A percentile compares a stretch with the other conserved stretches of the same genome.
These are phyloP conservation scores for Malus asiatica DNA, from an alignment of 306 rosid species.

Conservation along the genomic window DNA sequence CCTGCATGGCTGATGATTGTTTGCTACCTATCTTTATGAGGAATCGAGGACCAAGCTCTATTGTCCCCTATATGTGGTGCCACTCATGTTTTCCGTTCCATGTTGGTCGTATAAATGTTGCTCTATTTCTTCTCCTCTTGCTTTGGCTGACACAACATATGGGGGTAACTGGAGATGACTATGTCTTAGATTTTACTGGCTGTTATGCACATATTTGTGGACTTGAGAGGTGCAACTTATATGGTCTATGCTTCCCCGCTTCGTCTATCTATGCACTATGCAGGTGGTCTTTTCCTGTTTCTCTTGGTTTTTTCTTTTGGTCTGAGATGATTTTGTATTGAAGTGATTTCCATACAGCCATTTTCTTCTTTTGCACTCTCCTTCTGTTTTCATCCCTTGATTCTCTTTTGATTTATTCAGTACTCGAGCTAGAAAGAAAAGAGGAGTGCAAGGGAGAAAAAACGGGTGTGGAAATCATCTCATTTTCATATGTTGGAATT, in stretches of 20 bases:
- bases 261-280: not conserved
- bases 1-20: not conserved
- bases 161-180: not conserved
- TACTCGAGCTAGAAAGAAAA: too few species aligned
- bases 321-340: not conserved
- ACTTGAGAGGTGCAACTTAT: not conserved
- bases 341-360: too few species aligned
- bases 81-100: not conserved
- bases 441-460: too few species aligned
- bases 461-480: too few species aligned
- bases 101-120: not conserved
- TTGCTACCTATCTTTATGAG: not conserved
- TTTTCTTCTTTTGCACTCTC: too few species aligned
- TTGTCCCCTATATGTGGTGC: not conserved
- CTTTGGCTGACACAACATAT: not conserved
- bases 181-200: not conserved
- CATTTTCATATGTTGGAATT: too few species aligned
- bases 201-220: not conserved
- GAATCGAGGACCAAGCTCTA: not conserved
- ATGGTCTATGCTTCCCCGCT: not conserved
- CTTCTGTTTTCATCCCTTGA: too few species aligned
- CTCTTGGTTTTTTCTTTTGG: not conserved
- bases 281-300: not conserved
- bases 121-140: not conserved
- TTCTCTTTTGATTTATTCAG: too few species aligned